A percentile compares a stretch with the other conserved stretches of the same genome.
phyloP scores from a whole-genome alignment of 2,329 filamentous ascomycete species.

The Pseudogymnoascus sp. region DNA sequence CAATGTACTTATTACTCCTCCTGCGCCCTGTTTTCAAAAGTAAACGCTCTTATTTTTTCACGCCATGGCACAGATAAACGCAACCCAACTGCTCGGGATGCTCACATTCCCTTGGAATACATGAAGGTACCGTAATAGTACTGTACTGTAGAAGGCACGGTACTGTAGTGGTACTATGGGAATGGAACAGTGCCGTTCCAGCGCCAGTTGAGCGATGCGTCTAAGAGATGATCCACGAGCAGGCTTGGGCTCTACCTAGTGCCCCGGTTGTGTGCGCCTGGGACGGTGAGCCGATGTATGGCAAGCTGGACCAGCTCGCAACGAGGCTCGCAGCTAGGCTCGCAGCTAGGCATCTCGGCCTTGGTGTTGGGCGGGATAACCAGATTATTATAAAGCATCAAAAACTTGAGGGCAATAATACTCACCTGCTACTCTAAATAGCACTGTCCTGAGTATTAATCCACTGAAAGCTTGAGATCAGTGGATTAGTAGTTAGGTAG shows the following conservation, averaged over 20 bases:
- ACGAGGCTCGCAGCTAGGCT: constrained; percentile 13
- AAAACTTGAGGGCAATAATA: too few species aligned
- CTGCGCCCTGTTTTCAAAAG: neutral
- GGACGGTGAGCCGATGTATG: constrained; percentile 18
- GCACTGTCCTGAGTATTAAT: too few species aligned
- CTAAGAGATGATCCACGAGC: constrained; percentile 11
- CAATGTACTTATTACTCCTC: neutral
- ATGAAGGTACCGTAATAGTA: too few species aligned
- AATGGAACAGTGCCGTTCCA: neutral
- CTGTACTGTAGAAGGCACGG: too few species aligned
- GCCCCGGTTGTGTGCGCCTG: constrained; percentile 17
- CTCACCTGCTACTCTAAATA: too few species aligned
- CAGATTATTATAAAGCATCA: too few species aligned
- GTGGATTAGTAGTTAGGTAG: too few species aligned
- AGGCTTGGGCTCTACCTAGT: constrained; percentile 11
- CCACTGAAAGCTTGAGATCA: too few species aligned
- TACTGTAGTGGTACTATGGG: too few species aligned
- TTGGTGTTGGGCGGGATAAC: constrained; percentile 10
- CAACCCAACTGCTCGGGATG: neutral
- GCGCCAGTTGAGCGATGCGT: neutral
- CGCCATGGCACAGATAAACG: neutral
- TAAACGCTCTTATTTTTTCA: neutral
- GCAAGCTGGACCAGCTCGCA: constrained; percentile 13
- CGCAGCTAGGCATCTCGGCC: too few species aligned
- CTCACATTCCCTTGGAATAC: neutral